A percentile compares a stretch with the other conserved stretches of the same genome.
Conservation (phyloP, 129 eudicot genomes). For the Flaveria ramosissima region DNA sequence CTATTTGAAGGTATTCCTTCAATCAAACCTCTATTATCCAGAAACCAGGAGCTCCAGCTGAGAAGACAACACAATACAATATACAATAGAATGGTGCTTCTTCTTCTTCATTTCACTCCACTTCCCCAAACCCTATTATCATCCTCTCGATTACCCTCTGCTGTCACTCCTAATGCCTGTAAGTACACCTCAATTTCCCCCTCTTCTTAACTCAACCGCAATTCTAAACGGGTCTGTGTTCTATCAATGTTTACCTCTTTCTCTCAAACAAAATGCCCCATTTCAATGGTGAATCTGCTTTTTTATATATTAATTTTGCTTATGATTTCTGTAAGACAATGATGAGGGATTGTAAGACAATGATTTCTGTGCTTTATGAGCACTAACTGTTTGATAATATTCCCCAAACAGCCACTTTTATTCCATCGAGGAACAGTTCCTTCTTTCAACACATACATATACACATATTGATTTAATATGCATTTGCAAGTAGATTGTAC, state of each 20-base stretch:
- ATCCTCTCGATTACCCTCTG: neutral
- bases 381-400: slow-evolving; percentile 9
- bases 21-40: neutral
- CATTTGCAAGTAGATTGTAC: neutral
- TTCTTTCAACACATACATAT: neutral
- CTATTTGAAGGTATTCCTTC: neutral
- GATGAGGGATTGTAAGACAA: no score
- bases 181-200: no score
- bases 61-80: neutral
- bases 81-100: neutral
- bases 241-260: neutral
- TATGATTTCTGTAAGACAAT: no score
- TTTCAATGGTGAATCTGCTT: neutral
- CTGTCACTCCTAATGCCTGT: neutral
- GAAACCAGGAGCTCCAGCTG: neutral
- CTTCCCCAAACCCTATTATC: neutral
- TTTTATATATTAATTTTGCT: no score
- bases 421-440: neutral
- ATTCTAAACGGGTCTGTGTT: neutral
- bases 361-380: neutral
- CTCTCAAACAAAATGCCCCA: no score
- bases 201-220: neutral
- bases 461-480: neutral
- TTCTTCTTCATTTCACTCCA: neutral
- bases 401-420: neutral